These are phyloP conservation scores for Aspergillus alliaceus DNA, from an alignment of 2,329 filamentous ascomycete species.

Conservation along the genomic window DNA sequence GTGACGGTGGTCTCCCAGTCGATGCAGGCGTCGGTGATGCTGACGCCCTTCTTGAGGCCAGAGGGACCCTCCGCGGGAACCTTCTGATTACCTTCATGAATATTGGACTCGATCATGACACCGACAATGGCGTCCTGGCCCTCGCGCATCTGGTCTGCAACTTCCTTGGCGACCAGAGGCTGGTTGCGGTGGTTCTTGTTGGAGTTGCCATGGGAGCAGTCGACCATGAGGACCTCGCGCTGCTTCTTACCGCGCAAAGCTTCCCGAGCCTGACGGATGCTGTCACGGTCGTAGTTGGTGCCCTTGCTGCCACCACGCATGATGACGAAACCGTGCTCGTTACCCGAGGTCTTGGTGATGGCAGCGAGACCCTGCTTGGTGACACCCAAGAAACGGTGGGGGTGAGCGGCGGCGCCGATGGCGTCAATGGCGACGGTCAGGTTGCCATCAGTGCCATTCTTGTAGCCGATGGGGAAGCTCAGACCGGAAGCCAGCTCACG, in stretches of 20 bases:
- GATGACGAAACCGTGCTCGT: slow-evolving; percentile 97
- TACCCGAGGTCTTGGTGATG: slow-evolving; percentile 89
- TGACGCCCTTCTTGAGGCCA: slow-evolving; percentile 81
- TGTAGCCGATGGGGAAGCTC: slow-evolving; percentile 98
- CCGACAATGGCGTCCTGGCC: slow-evolving; percentile 88
- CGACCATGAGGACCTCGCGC: slow-evolving; percentile 90
- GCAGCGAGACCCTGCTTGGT: slow-evolving; percentile 96
- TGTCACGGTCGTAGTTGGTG: slow-evolving; percentile 89
- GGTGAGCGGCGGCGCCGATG: slow-evolving; percentile 68
- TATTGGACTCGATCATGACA: slow-evolving; percentile 99
- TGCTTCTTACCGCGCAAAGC: slow-evolving; percentile 78
- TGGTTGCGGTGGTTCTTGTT: slow-evolving; percentile 98
- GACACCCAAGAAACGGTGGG: slow-evolving; percentile 96
- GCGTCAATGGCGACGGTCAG: slow-evolving; percentile 91
- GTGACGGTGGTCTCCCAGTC: slow-evolving; percentile 82
- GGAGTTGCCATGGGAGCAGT: slow-evolving; percentile 98
- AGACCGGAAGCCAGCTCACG: slow-evolving; percentile 92
- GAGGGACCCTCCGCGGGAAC: slow-evolving; percentile 78
- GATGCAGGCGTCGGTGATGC: slow-evolving; percentile 95
- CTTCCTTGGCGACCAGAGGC: slow-evolving; percentile 79
- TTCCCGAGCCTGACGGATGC: slow-evolving; percentile 75
- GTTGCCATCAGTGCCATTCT: slow-evolving; percentile 96
- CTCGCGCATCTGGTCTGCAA: slow-evolving; percentile 81
- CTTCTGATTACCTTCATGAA: slow-evolving; percentile 88
- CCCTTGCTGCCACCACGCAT: slow-evolving; percentile 87